These are phyloP conservation scores for Cymbopogon flexuosus DNA, from an alignment of 202 grass and related monocot species.

Conservation along the genomic window DNA sequence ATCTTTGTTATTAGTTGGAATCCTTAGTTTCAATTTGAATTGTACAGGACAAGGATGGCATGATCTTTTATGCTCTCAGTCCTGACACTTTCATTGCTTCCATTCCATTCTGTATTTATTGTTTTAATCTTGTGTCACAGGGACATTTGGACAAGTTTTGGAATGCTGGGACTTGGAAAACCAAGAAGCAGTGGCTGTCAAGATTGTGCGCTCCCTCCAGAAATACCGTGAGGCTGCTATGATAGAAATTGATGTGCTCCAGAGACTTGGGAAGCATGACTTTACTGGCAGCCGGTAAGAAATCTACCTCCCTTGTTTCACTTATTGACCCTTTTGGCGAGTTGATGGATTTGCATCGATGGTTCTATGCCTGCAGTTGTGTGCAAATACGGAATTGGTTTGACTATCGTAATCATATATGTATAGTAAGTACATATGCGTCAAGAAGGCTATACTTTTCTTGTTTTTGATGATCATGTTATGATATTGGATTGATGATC, in stretches of 20 bases:
- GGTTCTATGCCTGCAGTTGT: slow-evolving; percentile 94
- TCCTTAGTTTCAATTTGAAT: slow-evolving; percentile 23
- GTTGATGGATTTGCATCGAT: slow-evolving; percentile 82
- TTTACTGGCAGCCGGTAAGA: slow-evolving; percentile 81
- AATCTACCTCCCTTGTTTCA: slow-evolving; percentile 37
- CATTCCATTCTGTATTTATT: not conserved
- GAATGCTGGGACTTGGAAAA: slow-evolving; percentile 97
- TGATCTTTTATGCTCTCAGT: slow-evolving; percentile 2
- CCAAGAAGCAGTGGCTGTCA: slow-evolving; percentile 89
- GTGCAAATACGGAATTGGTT: slow-evolving; percentile 99
- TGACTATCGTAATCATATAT: slow-evolving; percentile 99
- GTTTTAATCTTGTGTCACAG: slow-evolving; percentile 38
- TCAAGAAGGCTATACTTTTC: slow-evolving; percentile 36
- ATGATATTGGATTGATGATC: slow-evolving; percentile 35
- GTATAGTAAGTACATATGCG: slow-evolving; percentile 99
- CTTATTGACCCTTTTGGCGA: slow-evolving; percentile 43
- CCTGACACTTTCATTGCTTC: not conserved
- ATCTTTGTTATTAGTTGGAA: slow-evolving; percentile 11
- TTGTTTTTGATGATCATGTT: slow-evolving; percentile 12
- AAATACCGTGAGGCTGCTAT: slow-evolving; percentile 98
- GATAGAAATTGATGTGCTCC: slow-evolving; percentile 97
- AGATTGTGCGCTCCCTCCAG: slow-evolving; percentile 85
- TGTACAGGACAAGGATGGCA: not conserved
- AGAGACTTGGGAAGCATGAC: slow-evolving; percentile 90
- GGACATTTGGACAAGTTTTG: slow-evolving; percentile 97